These are phyloP conservation scores for Stylosanthes scabra DNA, from an alignment of 331 rosid species.

Conservation along the genomic window DNA sequence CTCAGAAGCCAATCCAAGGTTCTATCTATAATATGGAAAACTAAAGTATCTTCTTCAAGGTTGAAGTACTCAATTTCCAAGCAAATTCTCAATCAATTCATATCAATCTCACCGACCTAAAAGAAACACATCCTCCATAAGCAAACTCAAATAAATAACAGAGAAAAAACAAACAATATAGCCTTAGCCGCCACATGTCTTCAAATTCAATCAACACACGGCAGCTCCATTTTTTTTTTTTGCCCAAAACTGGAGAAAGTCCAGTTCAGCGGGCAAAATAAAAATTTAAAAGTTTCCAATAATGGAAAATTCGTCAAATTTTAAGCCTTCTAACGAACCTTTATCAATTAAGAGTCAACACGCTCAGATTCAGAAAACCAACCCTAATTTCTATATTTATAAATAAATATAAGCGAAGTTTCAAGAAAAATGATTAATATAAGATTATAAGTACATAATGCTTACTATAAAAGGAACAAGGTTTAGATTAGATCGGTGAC, in stretches of 20 bases:
- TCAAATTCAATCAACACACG: slow-evolving; percentile 51
- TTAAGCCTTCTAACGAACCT: neutral
- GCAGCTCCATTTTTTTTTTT: slow-evolving; percentile 17
- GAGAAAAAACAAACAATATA: neutral
- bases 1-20: slow-evolving; percentile 18
- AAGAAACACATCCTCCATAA: slow-evolving; percentile 25
- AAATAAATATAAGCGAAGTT: neutral
- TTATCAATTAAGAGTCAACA: slow-evolving; percentile 13
- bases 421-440: neutral
- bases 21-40: slow-evolving; percentile 3
- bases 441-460: no score
- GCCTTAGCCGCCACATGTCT: slow-evolving; percentile 41
- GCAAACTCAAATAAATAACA: slow-evolving; percentile 6
- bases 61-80: slow-evolving; percentile 17
- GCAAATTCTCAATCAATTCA: slow-evolving; percentile 37
- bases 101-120: slow-evolving; percentile 56
- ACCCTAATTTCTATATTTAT: neutral
- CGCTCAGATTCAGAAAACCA: neutral
- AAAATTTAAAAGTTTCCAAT: neutral
- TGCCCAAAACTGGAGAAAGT: slow-evolving; percentile 26
- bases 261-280: slow-evolving; percentile 29
- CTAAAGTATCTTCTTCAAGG: slow-evolving; percentile 21
- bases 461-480: neutral
- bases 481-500: neutral
- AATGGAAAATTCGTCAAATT: slow-evolving; percentile 26